A percentile compares a stretch with the other conserved stretches of the same genome.
Evolutionary conservation across 2,329 filamentous ascomycete genomes (phyloP).

Genomic region (Penicillium sp.): DNA sequence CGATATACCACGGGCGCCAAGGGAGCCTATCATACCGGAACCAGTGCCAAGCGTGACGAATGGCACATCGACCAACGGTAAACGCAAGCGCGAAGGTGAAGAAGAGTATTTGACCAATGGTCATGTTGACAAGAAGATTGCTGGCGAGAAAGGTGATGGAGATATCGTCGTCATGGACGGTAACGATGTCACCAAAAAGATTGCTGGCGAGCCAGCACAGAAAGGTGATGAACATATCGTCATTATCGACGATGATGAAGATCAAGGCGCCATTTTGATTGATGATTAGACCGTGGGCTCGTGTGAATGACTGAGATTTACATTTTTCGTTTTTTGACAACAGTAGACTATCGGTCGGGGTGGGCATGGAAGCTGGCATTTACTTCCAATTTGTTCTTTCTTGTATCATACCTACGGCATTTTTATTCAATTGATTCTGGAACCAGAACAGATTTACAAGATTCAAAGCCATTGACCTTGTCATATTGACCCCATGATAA

Average conservation of each 20-base stretch:
- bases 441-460: not conserved
- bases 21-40: slow-evolving; percentile 34
- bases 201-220: slow-evolving; percentile 38
- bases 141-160: slow-evolving; percentile 22
- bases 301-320: not conserved
- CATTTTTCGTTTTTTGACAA: not conserved
- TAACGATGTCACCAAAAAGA: slow-evolving; percentile 42
- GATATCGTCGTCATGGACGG: slow-evolving; percentile 19
- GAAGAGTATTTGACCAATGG: slow-evolving; percentile 40
- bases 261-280: slow-evolving; percentile 65
- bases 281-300: slow-evolving; percentile 51
- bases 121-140: slow-evolving; percentile 44
- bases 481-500: not conserved
- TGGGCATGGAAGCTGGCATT: not conserved
- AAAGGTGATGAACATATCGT: slow-evolving; percentile 43
- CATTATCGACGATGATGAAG: slow-evolving; percentile 51
- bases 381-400: not conserved
- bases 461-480: not conserved
- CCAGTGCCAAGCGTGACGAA: slow-evolving; percentile 25
- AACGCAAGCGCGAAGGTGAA: slow-evolving; percentile 50
- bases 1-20: slow-evolving; percentile 53
- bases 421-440: not conserved
- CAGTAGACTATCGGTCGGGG: not conserved
- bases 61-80: slow-evolving; percentile 29
- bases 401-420: not conserved